phyloP scores from a whole-genome alignment of 2,329 filamentous ascomycete genomes.

The Ascochyta pisi region DNA sequence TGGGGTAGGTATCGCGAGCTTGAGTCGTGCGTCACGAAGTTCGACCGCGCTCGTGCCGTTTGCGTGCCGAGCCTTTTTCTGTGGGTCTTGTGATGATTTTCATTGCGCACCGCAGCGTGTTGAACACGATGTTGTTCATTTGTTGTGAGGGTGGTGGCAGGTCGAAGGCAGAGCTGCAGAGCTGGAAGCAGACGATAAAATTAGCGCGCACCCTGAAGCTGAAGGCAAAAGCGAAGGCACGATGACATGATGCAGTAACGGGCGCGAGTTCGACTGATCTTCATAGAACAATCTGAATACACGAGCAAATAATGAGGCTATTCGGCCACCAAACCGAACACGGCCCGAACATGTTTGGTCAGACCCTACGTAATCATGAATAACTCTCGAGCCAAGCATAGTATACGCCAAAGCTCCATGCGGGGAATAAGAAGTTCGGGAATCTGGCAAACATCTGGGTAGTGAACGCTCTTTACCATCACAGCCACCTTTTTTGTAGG shows the following conservation, averaged over 20 bases:
- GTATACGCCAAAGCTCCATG: too few relatives aligned
- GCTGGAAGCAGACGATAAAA: not conserved
- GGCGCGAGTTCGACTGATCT: not conserved
- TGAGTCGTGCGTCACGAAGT: slow-evolving; percentile 3
- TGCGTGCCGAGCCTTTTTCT: not conserved
- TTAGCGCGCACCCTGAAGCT: not conserved
- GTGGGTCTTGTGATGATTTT: not conserved
- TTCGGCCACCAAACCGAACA: not conserved
- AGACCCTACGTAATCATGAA: not conserved
- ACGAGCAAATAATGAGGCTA: not conserved
- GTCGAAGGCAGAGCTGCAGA: not conserved
- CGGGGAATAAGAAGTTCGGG: too few relatives aligned
- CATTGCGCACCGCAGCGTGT: not conserved
- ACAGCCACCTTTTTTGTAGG: too few relatives aligned
- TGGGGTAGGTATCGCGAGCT: slow-evolving; percentile 11
- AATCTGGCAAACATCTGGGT: too few relatives aligned
- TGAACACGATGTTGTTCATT: not conserved
- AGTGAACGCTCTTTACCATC: too few relatives aligned
- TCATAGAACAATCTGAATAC: not conserved
- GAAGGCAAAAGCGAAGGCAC: not conserved
- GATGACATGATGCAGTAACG: not conserved
- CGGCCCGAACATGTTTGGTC: slow-evolving; percentile 1
- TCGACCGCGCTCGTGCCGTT: slow-evolving; percentile 3
- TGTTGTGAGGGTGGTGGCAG: not conserved
- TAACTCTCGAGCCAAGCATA: too few relatives aligned